Conservation (phyloP, 306 rosid genomes). For the Vigna radiata region DNA sequence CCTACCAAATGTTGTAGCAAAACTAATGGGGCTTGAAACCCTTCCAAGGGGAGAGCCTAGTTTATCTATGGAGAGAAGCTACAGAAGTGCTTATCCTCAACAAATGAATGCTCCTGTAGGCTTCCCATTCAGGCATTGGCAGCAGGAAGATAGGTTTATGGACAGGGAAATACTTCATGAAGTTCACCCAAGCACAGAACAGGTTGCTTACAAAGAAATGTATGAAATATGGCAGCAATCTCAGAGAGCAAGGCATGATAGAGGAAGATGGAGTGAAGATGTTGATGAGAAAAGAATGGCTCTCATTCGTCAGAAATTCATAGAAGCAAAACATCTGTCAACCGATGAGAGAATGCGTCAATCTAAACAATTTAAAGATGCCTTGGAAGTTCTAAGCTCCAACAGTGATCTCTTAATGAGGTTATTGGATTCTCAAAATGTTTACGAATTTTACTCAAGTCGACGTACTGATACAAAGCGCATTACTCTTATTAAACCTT, state of each 20-base stretch:
- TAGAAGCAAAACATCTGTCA: constrained; percentile 73
- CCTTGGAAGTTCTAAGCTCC: constrained; percentile 85
- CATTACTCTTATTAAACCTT: constrained; percentile 89
- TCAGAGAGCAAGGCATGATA: constrained; percentile 54
- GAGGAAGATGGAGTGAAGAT: constrained; percentile 58
- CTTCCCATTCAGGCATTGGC: constrained; percentile 59
- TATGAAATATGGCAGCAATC: constrained; percentile 72
- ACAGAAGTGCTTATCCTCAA: constrained; percentile 54
- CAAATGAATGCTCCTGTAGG: constrained; percentile 54
- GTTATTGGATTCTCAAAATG: constrained; percentile 72
- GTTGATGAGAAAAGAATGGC: constrained; percentile 68
- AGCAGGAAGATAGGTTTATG: constrained; percentile 55
- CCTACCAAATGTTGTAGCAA: constrained; percentile 87
- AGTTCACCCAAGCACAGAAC: constrained; percentile 55
- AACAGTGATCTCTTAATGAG: constrained; percentile 72
- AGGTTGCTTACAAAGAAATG: constrained; percentile 58
- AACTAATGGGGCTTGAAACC: constrained; percentile 93
- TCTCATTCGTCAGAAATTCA: constrained; percentile 72
- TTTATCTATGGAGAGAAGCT: constrained; percentile 57
- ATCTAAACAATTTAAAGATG: constrained; percentile 79
- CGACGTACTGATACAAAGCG: constrained; percentile 64
- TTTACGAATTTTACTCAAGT: constrained; percentile 60
- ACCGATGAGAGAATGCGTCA: constrained; percentile 71
- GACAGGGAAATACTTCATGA: constrained; percentile 59
- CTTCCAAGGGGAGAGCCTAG: constrained; percentile 62